Base-by-base conservation (phyloP, 192 early-diverging fungal species). In the Umbelopsis isabellina region DNA sequence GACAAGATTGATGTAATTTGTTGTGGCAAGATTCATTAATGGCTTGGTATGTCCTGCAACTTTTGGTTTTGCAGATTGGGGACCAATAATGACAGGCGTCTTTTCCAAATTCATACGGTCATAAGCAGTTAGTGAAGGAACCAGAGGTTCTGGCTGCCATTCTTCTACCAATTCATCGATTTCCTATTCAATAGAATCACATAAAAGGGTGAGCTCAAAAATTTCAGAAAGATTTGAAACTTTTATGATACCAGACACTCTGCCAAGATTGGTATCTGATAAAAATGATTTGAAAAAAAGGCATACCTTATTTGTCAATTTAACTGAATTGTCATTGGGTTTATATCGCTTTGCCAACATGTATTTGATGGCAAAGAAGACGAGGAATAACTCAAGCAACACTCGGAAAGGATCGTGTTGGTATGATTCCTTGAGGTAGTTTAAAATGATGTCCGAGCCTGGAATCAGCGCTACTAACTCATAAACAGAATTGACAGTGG, bases 131-230 rank as follows among this genome's bases (percentile, higher is more conserved):
- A 95, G 75, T 8, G 83, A 80, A 21, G 93, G 88, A 18, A 94
- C 92, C n/a, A 99, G 84, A 18, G 95, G 90, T 81, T 99, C 97
- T 6, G 97, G 96, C 69, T 89, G 90, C 97, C 97, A 99, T 67
- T 97, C 96, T 45, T 94, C 91, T 23, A 93, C 88, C 15, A 97
- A 86, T 70, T 99, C 96, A 79, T 97, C 91, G 37, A 99, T 86
- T 79, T 99, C 97, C 94, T 94, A n/a, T 49, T 41, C 37, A 41
- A 21, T 18, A 30, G 27, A 46, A 15, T 8, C 12, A 22, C 4
- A 37, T 16, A 16, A 30, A 30, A 44, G 37, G 18, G 55, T 35
- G 6, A 61, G 55, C n/a, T 16, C 25, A 27, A 13, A 12, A 30
- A 16, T 7, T 7, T 13, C 27, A 6, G 18, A 61, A 61, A 21